Evolutionary conservation across 306 rosid genomes (phyloP), one percentile per base, ranked within the genome.

Genomic region (Casuarina equisetifolia): DNA sequence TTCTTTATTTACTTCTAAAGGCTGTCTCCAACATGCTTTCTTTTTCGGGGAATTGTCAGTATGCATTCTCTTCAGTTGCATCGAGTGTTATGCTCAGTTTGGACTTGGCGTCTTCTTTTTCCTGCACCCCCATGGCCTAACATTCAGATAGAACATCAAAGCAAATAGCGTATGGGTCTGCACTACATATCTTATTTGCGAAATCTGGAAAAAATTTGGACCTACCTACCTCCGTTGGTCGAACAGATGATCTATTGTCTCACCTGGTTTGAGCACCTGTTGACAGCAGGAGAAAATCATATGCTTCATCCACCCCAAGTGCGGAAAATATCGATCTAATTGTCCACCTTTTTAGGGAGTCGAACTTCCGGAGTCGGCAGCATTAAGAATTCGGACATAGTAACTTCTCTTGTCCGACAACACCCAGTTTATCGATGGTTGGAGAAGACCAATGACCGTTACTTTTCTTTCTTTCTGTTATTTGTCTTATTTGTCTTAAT

Each of bases 1-100:
- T 84, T 69, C 54, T 54, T 69, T 76, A 69, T 74, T 59, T 70
- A 61, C 53, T 63, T 83, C 86, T 85, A 83, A 87, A 87, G 86
- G 85, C 59, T 39, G 72, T 76, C 64, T 61, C 46, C 74, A 67
- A 39, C 83, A 72, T 58, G 63, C 49, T 52, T 54, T 72, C 35
- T 48, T 72, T 72, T 66, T 15, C 16, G 45, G 76, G 70, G 38
- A n/a, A 2, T 73, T 82, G 82, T 72, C 39, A 61, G 52, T 9
- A 13, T 58, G 11, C 39, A 46, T 69, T 71, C 74, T 39, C 44
- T 70, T 76, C 69, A 42, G 64, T 70, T 69, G 66, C 72, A 49
- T 39, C 5, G 71, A 8, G 32, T 66, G 32, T 43, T 42, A 25
- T 1, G 32, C 32, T 25, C 32, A 25, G 32, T 25, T 25, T 25